Conservation (phyloP, 2,329 filamentous ascomycete species). For the Fragosphaeria purpurea region DNA sequence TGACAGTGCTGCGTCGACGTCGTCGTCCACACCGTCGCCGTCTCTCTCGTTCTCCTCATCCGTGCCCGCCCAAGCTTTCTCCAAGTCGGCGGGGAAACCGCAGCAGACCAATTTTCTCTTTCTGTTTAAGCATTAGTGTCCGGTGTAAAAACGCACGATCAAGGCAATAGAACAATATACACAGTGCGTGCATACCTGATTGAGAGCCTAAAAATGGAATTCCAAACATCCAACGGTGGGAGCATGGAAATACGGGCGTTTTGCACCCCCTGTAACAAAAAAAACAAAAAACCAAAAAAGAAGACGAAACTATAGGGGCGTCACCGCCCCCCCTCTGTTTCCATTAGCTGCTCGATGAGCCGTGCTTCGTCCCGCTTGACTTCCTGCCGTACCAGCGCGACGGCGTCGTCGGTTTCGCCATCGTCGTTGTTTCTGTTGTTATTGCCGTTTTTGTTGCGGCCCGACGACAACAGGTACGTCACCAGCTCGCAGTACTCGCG, state of each 20-base stretch:
- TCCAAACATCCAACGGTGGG: no score
- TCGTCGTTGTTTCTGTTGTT: neutral
- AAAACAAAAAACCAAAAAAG: neutral
- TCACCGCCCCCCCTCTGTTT: slow-evolving; percentile 29
- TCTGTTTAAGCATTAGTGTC: slow-evolving; percentile 31
- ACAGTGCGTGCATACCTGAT: no score
- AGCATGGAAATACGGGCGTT: neutral
- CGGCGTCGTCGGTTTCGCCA: slow-evolving; percentile 2
- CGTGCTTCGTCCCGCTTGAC: slow-evolving; percentile 39
- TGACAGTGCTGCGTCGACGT: slow-evolving; percentile 1
- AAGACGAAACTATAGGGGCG: neutral
- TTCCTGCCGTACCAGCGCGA: slow-evolving; percentile 29
- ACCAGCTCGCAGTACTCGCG: slow-evolving; percentile 52
- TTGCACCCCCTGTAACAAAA: neutral
- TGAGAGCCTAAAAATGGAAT: no score
- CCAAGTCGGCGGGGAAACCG: slow-evolving; percentile 17
- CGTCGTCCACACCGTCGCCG: slow-evolving; percentile 15
- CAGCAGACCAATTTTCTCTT: slow-evolving; percentile 31
- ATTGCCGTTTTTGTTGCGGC: slow-evolving; percentile 16
- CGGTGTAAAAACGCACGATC: no score
- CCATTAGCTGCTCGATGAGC: slow-evolving; percentile 39
- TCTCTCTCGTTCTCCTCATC: slow-evolving; percentile 10
- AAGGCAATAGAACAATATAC: no score
- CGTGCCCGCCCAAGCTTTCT: neutral
- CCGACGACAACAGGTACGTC: slow-evolving; percentile 34